Evolutionary conservation across 2,329 filamentous ascomycete species (phyloP).

Genomic region (Sordariomycetes sp.): DNA sequence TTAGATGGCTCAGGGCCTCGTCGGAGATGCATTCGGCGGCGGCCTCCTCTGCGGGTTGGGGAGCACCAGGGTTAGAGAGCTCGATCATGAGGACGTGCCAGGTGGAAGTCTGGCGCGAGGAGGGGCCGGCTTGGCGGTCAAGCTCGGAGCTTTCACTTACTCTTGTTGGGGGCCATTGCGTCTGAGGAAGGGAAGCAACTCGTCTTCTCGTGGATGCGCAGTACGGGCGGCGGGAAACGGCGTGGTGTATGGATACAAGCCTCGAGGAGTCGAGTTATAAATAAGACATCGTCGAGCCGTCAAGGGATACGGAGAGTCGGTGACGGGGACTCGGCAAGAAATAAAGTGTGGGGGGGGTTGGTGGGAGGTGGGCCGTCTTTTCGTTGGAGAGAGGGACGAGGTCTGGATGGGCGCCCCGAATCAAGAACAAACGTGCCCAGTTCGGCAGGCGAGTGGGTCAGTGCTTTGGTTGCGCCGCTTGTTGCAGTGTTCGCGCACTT

Average conservation of each 20-base stretch:
- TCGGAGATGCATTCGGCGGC: conserved; percentile 51
- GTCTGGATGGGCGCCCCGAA: background rate
- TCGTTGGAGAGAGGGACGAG: background rate
- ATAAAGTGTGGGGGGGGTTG: background rate
- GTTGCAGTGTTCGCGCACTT: too few relatives aligned
- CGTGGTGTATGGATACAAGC: background rate
- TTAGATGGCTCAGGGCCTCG: conserved; percentile 82
- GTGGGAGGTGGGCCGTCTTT: background rate
- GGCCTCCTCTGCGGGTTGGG: background rate
- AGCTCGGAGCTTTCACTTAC: conserved; percentile 1
- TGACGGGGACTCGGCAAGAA: background rate
- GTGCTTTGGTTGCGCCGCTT: background rate
- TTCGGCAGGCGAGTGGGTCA: background rate
- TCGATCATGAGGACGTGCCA: background rate
- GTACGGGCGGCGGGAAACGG: background rate
- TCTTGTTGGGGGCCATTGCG: conserved; percentile 4
- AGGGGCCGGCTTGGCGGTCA: background rate
- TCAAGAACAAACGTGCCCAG: background rate
- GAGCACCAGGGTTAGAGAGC: background rate
- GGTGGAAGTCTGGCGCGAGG: background rate
- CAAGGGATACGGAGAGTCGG: background rate
- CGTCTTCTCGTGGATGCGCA: background rate
- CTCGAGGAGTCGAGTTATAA: background rate
- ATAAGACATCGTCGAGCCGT: background rate
- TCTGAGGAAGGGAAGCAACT: background rate